Evolutionary conservation across 2,329 filamentous ascomycete genomes (phyloP), one percentile per base, ranked within the genome.

Genomic region (Talaromyces amestolkiae): DNA sequence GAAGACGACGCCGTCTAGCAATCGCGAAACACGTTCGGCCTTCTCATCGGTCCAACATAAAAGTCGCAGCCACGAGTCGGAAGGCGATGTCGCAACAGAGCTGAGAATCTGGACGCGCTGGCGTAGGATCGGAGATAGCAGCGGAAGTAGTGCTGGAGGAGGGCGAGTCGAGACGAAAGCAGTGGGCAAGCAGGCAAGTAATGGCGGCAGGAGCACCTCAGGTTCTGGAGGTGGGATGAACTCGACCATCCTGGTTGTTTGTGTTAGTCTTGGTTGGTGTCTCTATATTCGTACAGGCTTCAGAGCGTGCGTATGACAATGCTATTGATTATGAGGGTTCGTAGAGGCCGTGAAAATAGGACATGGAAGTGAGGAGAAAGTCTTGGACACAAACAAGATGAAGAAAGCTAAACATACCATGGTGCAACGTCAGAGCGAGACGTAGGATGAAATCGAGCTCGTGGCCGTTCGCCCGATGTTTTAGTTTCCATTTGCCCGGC

Each of bases 141-240:
- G 81, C 39, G 85, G 84, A 2, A 89, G 80, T 11, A 89, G 78
- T 33, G 84, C 85, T 59, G 87, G 86, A 3, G 87, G 87, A 39
- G 87, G 85, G 67, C 81, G 81, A 63, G 83, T 82, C 41, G 87
- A 86, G 61, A 84, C 82, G 72, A 84, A 87, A 17, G 87, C 85
- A 22, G 85, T 85, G 7, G 87, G 85, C 3, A 89, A 80, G 74
- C 86, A 89, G 53, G 87, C 87, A 58, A 89, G 83, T 8, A 89
- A 79, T 41, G 87, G 86, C 66, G 85, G 86, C 22, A 89, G 82
- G 15, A 89, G 78, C 47, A 82, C 78, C 68, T 83, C 81, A 61
- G 85, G 79, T 66, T 87, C 80, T 33, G 87, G 87, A 45, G 81
- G 78, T 62, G 81, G 81, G 65, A 87, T 83, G 63, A 82, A 76